Base-by-base conservation (phyloP, 176 grass and related monocot genomes). In the Poa pratensis region DNA sequence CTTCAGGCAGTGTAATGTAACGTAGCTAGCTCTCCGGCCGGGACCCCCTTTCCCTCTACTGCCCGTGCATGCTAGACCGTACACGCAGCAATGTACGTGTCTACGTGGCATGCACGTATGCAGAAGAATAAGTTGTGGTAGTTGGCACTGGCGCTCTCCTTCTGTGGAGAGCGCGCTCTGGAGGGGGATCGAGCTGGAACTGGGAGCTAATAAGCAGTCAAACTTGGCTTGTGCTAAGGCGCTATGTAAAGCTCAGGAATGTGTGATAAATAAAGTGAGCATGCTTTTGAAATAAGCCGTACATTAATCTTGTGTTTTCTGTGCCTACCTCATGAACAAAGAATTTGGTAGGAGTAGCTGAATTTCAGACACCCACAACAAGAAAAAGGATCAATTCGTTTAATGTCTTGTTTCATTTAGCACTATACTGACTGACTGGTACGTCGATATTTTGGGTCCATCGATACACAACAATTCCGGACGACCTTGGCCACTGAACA, bases 1-100 rank as follows among this genome's bases (percentile, higher is more conserved):
- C 88, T 86, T 20, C 20, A 61, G 83, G 61, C 28, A 52, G 78
- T 42, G 61, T 81, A 57, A n/a, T 17, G 42, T 46, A 2, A 73
- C 13, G 43, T 75, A 39, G 69, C 23, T 43, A 46, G 69, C 69
- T 73, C 12, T 22, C 5, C 57, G n/a, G 17, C 5, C 55, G n/a
- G n/a, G 16, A 58, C 39, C 19, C 23, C 43, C 27, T 26, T 64
- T 0, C 2, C 61, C 10, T 24, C 26, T 30, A 64, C 26, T 17
- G 61, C 14, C 14, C 27, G 26, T 64, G 39, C 35, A 62, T 24
- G 57, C n/a, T 60, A 3, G 57, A 24, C 53, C 17, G 53, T 53
- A 53, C 5, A 19, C 15, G 52, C 18, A 18, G 50, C 50, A 0
- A 54, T 19, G 52, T 54, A 17, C 51, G 51, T 53, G 16, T 53